Evolutionary conservation across 345 rosid species (phyloP).

Genomic region (Draba incana): DNA sequence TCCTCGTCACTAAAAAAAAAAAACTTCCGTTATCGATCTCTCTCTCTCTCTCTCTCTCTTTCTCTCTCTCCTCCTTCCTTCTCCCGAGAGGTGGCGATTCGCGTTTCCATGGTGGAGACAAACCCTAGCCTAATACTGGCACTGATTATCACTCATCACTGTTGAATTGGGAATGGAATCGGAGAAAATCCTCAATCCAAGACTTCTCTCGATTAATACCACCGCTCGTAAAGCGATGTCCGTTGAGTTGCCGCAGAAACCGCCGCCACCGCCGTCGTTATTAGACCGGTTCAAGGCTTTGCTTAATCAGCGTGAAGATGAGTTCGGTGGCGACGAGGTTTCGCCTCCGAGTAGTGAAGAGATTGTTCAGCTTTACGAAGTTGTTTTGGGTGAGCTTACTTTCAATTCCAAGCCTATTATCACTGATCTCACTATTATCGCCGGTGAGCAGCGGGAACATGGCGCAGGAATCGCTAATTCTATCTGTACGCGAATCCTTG

Average conservation of each 20-base stretch:
- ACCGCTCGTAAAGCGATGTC: slow-evolving; percentile 48
- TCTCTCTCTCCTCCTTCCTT: slow-evolving; percentile 23
- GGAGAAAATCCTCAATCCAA: slow-evolving; percentile 41
- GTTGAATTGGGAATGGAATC: slow-evolving; percentile 37
- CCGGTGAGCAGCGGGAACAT: slow-evolving; percentile 83
- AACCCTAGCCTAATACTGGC: slow-evolving; percentile 40
- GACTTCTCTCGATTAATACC: slow-evolving; percentile 31
- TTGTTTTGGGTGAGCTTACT: slow-evolving; percentile 67
- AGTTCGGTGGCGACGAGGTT: slow-evolving; percentile 46
- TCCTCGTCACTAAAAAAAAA: slow-evolving; percentile 31
- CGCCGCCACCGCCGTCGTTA: slow-evolving; percentile 57
- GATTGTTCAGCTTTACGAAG: slow-evolving; percentile 73
- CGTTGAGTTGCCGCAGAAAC: slow-evolving; percentile 64
- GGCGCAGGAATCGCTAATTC: slow-evolving; percentile 85
- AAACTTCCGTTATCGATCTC: slow-evolving; percentile 31
- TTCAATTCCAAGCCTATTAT: slow-evolving; percentile 97
- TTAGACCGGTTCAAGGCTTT: slow-evolving; percentile 68
- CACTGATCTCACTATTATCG: slow-evolving; percentile 94
- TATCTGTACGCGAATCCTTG: slow-evolving; percentile 82
- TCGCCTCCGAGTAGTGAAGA: slow-evolving; percentile 50
- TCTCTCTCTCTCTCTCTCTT: slow-evolving; percentile 14
- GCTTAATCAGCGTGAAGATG: slow-evolving; percentile 67
- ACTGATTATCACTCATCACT: slow-evolving; percentile 28
- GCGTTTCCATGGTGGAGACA: slow-evolving; percentile 43
- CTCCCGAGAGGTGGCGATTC: slow-evolving; percentile 25